Base-by-base conservation (phyloP, 495 filamentous ascomycete genomes). In the Melanomma pulvis-pyrius region DNA sequence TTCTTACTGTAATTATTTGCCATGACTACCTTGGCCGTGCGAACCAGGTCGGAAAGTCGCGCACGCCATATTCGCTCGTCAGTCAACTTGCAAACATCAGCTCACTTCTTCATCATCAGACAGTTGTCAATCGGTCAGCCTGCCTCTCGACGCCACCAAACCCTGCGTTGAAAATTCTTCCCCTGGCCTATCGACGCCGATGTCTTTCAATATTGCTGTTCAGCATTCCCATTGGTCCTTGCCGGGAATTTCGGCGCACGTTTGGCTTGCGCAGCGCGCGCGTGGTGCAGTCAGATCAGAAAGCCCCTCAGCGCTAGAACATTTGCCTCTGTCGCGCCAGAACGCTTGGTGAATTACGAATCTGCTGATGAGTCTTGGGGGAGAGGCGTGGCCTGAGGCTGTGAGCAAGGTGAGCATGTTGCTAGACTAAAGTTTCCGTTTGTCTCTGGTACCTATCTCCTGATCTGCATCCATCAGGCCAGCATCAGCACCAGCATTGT, bases 261-360 rank as follows among this genome's bases (percentile, higher is more conserved):
- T 63, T 63, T 63, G 60, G 60, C 60, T 41, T 54, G 60, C 50
- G 22, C 53, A 46, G 21, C 44, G 60, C 50, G 22, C 53, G 29
- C 13, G 36, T 41, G 39, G 17, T 6, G 17, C 9, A 44, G n/a
- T 36, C 32, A 36, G 13, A 44, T 15, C 3, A 48, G n/a, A 47
- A 52, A 50, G 61, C 53, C 51, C 34, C 61, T 65, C 61, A 65
- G 51, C 61, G 32, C 61, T 57, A 65, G 61, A 65, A 54, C 32
- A n/a, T 41, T 24, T 41, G 8, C 34, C 53, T 41, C 32, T 4
- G 6, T 5, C 5, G 13, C 4, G 39, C 39, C 39, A 34, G 12
- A 3, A n/a, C n/a, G 39, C 39, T n/a, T 6, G 12, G 39, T 15
- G 39, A 15, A 12, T 15, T 2, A n/a, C 39, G 39, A 44, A 6